phyloP scores from a whole-genome alignment of 106 monocot species.

The Vanilla planifolia region DNA sequence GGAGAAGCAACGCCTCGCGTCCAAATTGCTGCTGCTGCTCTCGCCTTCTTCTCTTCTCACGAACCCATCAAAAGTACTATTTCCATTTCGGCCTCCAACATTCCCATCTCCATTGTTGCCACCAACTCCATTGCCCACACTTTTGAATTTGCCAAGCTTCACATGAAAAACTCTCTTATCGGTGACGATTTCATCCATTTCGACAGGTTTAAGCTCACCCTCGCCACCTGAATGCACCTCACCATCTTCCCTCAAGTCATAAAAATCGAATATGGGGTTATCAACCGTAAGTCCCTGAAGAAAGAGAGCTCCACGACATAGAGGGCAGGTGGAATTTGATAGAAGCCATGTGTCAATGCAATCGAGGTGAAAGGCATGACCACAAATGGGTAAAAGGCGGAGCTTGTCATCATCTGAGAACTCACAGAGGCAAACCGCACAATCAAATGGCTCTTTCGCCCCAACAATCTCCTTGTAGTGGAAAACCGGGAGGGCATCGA shows the following conservation, averaged over 20 bases:
- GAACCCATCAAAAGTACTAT: conserved; percentile 1
- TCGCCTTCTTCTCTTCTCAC: conserved; percentile 48
- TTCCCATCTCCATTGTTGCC: conserved; percentile 5
- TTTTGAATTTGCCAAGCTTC: conserved; percentile 83
- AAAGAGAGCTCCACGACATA: conserved; percentile 68
- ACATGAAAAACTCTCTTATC: conserved; percentile 72
- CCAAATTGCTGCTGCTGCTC: conserved; percentile 75
- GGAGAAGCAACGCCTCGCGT: conserved; percentile 87
- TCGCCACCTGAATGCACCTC: conserved; percentile 12
- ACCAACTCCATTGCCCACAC: conserved; percentile 16
- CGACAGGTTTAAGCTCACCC: conserved; percentile 17
- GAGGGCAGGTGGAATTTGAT: conserved; percentile 91
- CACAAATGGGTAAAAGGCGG: conserved; percentile 71
- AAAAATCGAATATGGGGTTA: conserved; percentile 62
- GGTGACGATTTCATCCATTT: conserved; percentile 28
- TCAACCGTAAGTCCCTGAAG: conserved; percentile 46
- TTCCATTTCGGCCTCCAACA: background rate
- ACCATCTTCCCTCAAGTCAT: conserved; percentile 40
- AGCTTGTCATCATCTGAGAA: conserved; percentile 67
- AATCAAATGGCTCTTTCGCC: conserved; percentile 84
- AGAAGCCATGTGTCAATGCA: conserved; percentile 97
- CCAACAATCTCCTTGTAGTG: conserved; percentile 78
- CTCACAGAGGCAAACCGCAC: conserved; percentile 88
- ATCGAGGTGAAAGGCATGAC: conserved; percentile 87
- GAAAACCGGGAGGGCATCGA: conserved; percentile 88